These are phyloP conservation scores for Saccharomyces mikatae DNA, from an alignment of 805 yeast genomes.

Conservation along the genomic window DNA sequence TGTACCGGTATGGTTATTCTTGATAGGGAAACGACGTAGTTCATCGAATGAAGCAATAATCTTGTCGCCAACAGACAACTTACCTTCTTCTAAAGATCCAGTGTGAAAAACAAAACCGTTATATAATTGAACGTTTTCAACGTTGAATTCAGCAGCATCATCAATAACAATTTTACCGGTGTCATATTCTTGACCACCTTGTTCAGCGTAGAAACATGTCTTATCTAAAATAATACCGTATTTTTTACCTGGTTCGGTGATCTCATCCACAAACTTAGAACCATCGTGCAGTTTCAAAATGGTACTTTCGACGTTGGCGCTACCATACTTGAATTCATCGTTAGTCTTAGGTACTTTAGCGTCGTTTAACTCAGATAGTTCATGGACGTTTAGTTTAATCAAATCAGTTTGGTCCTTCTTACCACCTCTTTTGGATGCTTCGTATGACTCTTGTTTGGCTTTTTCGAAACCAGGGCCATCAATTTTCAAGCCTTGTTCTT, in stretches of 20 bases:
- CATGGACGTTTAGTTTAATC: slow-evolving; percentile 85
- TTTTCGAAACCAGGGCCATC: slow-evolving; percentile 89
- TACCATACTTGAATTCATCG: slow-evolving; percentile 70
- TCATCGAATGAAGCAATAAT: slow-evolving; percentile 87
- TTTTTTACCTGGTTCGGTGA: slow-evolving; percentile 42
- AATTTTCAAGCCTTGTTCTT: slow-evolving; percentile 87
- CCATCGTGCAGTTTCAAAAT: slow-evolving; percentile 69
- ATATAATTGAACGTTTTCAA: slow-evolving; percentile 83
- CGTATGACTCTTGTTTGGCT: slow-evolving; percentile 82
- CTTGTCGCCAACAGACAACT: slow-evolving; percentile 54
- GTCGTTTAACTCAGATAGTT: slow-evolving; percentile 59
- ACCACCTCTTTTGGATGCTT: slow-evolving; percentile 89
- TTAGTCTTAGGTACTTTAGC: slow-evolving; percentile 68
- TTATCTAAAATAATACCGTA: slow-evolving; percentile 78
- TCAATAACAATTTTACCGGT: slow-evolving; percentile 89
- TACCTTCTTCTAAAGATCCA: slow-evolving; percentile 75
- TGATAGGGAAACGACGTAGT: slow-evolving; percentile 89
- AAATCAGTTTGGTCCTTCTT: slow-evolving; percentile 48
- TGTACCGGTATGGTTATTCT: slow-evolving; percentile 98
- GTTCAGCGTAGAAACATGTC: slow-evolving; percentile 96
- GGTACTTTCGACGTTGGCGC: slow-evolving; percentile 59
- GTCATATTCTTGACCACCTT: slow-evolving; percentile 98
- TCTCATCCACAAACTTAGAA: slow-evolving; percentile 47
- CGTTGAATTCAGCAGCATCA: slow-evolving; percentile 79
- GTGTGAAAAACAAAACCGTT: slow-evolving; percentile 96